Evolutionary conservation across 495 filamentous ascomycete genomes (phyloP), one percentile per base, ranked within the genome.

Genomic region (Umbilicaria muhlenbergii): DNA sequence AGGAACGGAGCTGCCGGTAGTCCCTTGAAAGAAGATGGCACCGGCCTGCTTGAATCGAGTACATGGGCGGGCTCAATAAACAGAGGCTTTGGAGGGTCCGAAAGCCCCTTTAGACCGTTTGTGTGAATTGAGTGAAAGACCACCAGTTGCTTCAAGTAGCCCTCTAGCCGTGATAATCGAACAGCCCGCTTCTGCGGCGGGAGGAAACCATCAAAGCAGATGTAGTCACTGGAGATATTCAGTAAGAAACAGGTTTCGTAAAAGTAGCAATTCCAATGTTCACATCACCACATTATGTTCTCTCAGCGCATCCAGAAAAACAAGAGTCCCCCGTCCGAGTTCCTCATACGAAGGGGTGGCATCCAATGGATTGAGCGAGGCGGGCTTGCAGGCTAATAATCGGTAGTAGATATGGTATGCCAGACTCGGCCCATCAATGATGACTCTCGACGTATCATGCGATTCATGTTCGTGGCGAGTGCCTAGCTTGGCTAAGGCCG

Each of bases 201-300:
- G 11, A 92, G 64, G 36, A 71, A 77, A 18, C 84, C 82, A 55
- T 92, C 85, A 44, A 92, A 89, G 55, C 74, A 86, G 41, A 92
- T 83, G 28, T 56, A 45, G 40, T 61, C 48, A 52, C 64, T 70
- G 38, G 31, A 8, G 42, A 16, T 43, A n/a, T 44, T 50, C 15
- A 48, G 14, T 15, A 11, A 11, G 13, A 41, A 33, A 37, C 32
- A 19, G 35, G 18, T 14, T 33, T 35, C 36, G 3, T 35, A n/a
- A 13, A 13, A 38, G 12, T 14, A 5, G 21, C 40, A 12, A 21
- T 36, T 41, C 6, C 17, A 11, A 36, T 19, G 28, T 58, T 61
- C 69, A 85, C 81, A 88, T 67, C 28, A 53, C 54, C 15, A 83
- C 63, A 11, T 72, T 69, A 38, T 62, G 60, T 3, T 36, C 46